These are phyloP conservation scores for Monilinia aucupariae DNA, from an alignment of 2,329 filamentous ascomycete species.

Conservation along the genomic window DNA sequence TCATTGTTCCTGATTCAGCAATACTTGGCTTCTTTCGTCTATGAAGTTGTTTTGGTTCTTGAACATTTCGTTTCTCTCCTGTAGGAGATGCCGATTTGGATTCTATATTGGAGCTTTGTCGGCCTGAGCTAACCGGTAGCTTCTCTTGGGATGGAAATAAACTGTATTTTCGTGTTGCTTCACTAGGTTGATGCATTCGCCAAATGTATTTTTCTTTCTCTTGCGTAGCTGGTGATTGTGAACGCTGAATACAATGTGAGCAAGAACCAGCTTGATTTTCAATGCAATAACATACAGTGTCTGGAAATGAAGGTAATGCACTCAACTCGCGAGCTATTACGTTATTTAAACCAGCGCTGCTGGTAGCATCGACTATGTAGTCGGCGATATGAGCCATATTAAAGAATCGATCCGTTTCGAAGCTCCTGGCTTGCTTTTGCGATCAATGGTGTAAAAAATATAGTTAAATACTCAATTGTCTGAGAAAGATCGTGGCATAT, in stretches of 20 bases:
- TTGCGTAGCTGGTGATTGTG: slow-evolving; percentile 20
- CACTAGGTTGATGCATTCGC: slow-evolving; percentile 54
- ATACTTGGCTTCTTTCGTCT: slow-evolving; percentile 59
- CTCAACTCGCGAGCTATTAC: slow-evolving; percentile 30
- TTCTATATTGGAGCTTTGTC: slow-evolving; percentile 45
- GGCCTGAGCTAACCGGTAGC: slow-evolving; percentile 35
- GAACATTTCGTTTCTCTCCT: slow-evolving; percentile 35
- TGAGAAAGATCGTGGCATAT: slow-evolving; percentile 11
- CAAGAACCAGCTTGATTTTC: slow-evolving; percentile 7
- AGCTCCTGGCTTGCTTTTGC: slow-evolving; percentile 22
- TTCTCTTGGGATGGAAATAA: slow-evolving; percentile 51
- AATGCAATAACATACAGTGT: slow-evolving; percentile 29
- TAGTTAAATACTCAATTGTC: slow-evolving; percentile 9
- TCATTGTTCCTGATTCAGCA: slow-evolving; percentile 61
- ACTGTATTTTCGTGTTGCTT: slow-evolving; percentile 49
- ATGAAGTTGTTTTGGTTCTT: slow-evolving; percentile 53
- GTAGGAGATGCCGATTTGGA: slow-evolving; percentile 37
- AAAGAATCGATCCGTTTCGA: slow-evolving; percentile 19
- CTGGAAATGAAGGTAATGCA: slow-evolving; percentile 37
- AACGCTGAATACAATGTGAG: slow-evolving; percentile 25
- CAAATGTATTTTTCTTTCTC: slow-evolving; percentile 48
- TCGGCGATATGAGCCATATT: slow-evolving; percentile 17
- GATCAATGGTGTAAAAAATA: slow-evolving; percentile 15
- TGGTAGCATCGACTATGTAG: slow-evolving; percentile 8
- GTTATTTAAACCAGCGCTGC: slow-evolving; percentile 14